Percentiles rank a stretch among this genome's conserved stretches.
phyloP scores from a whole-genome alignment of 371 early-diverging fungal species.

The Mycotypha africana region DNA sequence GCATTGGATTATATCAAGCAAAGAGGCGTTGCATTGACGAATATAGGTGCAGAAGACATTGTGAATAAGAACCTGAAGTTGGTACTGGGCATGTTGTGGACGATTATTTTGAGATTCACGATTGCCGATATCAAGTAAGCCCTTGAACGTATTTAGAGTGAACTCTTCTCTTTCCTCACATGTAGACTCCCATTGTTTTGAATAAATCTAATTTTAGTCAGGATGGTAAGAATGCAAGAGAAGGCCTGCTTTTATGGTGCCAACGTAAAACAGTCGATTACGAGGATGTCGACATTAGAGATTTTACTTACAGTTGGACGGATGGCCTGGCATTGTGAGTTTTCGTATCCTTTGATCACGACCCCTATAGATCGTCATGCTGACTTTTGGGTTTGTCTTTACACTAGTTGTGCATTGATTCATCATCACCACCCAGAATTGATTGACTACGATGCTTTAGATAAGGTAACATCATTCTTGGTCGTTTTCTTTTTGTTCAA shows the following conservation, averaged over 20 bases:
- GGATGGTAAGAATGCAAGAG: conserved; percentile 90
- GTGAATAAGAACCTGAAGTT: conserved; percentile 93
- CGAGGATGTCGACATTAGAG: conserved; percentile 73
- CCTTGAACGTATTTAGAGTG: too few relatives aligned
- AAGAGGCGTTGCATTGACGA: conserved; percentile 84
- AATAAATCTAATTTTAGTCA: conserved; percentile 45
- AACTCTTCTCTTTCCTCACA: too few relatives aligned
- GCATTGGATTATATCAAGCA: conserved; percentile 89
- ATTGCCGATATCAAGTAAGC: conserved; percentile 85
- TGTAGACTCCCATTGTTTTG: not conserved
- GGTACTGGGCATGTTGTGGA: conserved; percentile 97
- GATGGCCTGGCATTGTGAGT: conserved; percentile 92
- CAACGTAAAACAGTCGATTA: conserved; percentile 92
- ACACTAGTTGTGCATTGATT: conserved; percentile 87
- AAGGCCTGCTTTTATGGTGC: conserved; percentile 95
- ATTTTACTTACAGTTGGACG: conserved; percentile 90
- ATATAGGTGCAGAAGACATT: conserved; percentile 97
- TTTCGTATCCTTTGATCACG: not conserved
- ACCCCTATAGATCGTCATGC: too few relatives aligned
- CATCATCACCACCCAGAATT: conserved; percentile 96
- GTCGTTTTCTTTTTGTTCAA: not conserved
- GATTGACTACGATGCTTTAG: conserved; percentile 81
- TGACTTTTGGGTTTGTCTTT: too few relatives aligned
- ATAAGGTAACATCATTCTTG: conserved; percentile 47
- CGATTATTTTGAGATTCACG: conserved; percentile 92